These are phyloP conservation scores for Aspergillus quadrilineatus DNA, from an alignment of 2,329 filamentous ascomycete genomes.

Conservation along the genomic window DNA sequence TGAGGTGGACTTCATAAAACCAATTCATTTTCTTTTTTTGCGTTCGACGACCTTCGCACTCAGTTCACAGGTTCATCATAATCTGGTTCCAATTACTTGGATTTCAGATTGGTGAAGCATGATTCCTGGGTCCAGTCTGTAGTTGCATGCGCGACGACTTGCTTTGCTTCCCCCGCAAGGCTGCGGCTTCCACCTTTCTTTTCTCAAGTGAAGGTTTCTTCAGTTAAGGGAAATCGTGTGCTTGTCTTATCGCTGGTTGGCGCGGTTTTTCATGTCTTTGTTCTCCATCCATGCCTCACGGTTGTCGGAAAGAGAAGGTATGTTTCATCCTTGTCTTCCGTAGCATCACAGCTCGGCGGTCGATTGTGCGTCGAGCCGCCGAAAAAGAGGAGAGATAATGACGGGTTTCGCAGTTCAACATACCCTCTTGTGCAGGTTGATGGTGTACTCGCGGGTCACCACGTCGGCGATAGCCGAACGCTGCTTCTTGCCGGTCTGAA, in stretches of 20 bases:
- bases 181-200: background rate
- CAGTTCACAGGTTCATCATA: background rate
- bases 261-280: conserved; percentile 9
- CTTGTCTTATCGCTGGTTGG: background rate
- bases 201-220: conserved; percentile 4
- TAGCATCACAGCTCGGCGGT: conserved; percentile 21
- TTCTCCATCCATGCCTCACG: conserved; percentile 37
- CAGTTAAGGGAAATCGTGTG: conserved; percentile 2
- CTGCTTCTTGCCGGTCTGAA: conserved; percentile 67
- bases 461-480: conserved; percentile 98
- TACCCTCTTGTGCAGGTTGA: conserved; percentile 99
- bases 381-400: conserved; percentile 6
- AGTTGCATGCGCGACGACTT: background rate
- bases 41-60: conserved; percentile 11
- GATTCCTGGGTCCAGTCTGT: background rate
- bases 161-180: conserved; percentile 7
- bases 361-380: conserved; percentile 9
- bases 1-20: conserved; percentile 71
- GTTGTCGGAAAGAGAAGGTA: conserved; percentile 19
- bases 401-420: conserved; percentile 47
- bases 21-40: conserved; percentile 50
- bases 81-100: conserved; percentile 14
- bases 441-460: conserved; percentile 99
- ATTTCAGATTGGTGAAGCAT: background rate
- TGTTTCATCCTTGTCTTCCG: conserved; percentile 10